Evolutionary conservation across 2,329 filamentous ascomycete species (phyloP), one percentile per base, ranked within the genome.

Genomic region (Aschersonia sp.): DNA sequence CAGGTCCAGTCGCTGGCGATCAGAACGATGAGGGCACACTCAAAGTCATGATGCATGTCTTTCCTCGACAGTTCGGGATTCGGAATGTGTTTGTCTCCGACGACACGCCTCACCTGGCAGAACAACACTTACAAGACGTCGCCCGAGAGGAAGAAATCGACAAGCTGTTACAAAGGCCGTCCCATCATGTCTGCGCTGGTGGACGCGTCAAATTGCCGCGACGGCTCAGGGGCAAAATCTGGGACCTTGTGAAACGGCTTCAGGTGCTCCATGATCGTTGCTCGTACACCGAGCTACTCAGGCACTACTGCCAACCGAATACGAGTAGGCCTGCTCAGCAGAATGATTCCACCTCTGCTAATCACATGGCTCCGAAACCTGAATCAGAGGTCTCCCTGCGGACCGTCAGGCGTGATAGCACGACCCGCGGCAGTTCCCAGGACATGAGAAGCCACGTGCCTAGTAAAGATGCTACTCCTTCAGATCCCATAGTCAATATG

Each of bases 21-120:
- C 43, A 45, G 30, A 54, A 58, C 12, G 48, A 69, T 1, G 58
- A 64, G 9, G 75, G 83, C 52, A 85, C 80, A 0, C 59, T 80
- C 9, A 85, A 84, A 55, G 65, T 94, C 28, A 78, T 95, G 76
- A 92, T 91, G 71, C 91, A 97, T 63, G 81, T 98, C 1, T 98
- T 98, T 56, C 92, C 92, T 32, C 75, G 83, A 9, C 89, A 97
- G 58, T 97, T 95, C 58, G 78, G 79, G 10, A 69, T 98, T 3
- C 88, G 94, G 59, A 98, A 97, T 63, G 88, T 84, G n/a, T 96
- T 97, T 60, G 88, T 81, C 0, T 85, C 81, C 4, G 66, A 69
- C 3, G 73, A 84, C 12, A 75, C 92, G 59, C 61, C 59, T 29
- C 74, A 66, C 45, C 77, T 85, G 56, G 91, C 83, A 0, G 70